Base-by-base conservation (phyloP, 768 basidiomycete genomes). In the Trametes villosa region DNA sequence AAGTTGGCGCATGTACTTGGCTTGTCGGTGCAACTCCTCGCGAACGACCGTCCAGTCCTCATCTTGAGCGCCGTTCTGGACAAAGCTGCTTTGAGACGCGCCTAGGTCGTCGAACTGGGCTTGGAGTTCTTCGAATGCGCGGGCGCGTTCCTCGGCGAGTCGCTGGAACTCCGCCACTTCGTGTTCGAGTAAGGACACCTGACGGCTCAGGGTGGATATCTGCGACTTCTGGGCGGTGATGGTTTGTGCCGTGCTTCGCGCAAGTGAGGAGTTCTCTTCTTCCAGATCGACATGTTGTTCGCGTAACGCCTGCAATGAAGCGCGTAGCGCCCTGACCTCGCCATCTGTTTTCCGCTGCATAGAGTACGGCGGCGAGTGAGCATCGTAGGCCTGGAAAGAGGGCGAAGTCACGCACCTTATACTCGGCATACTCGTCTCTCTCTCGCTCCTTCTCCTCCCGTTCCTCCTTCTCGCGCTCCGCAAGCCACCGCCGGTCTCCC, bases 401-500 rank as follows among this genome's bases (percentile, higher is more conserved):
- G 18, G 15, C 15, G 29, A 22, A 24, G 8, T 34, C 20, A 30
- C 79, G 41, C 50, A 90, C 91, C 81, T 86, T 89, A 62, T 87
- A 86, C 59, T 83, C 79, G 4, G 80, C 79, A 53, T 76, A 74
- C 36, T 79, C 80, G 4, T 68, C 71, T 17, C 81, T 76, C 55
- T 89, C 84, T 11, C 71, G 71, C 57, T 90, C 86, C 71, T 84
- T 88, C 71, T 87, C 88, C 59, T 86, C 84, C 24, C 83, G 76
- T 61, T 91, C 89, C 36, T 86, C 83, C 49, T 81, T 77, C 70
- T 92, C 91, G 4, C 86, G 73, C 62, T 91, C 88, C 0, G 86
- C 76, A 50, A 91, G 79, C 77, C 80, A 91, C 18, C 88, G 76
- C 36, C 90, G 76, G 68, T 93, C 91, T 18, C 82, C 76, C 67